Base-by-base conservation (phyloP, 2,329 filamentous ascomycete genomes). In the Botrytis porri region DNA sequence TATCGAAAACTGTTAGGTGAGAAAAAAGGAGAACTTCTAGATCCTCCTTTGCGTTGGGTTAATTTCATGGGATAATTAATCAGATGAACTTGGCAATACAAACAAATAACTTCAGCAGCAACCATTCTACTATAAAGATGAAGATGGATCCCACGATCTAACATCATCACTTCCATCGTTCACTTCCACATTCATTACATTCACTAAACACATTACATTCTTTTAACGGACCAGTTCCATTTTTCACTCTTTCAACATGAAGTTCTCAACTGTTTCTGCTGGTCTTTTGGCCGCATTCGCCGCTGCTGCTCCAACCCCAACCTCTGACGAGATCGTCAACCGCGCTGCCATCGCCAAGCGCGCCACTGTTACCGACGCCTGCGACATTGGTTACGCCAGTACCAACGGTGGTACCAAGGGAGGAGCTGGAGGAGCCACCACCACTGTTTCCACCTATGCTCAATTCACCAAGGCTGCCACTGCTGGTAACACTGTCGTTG, bases 341-440 rank as follows among this genome's bases (percentile, higher is more conserved):
- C 73, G 72, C 37, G 76, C 76, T 25, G 69, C 61, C 16, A 73
- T 77, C 64, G 73, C 32, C 29, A 88, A 88, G 81, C 84, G 87
- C 69, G 84, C 84, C 75, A 81, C 82, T 69, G 73, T 78, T n/a
- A 75, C 76, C n/a, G 77, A 79, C 54, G 70, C 75, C 20, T 74
- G 76, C 25, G 79, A 79, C 43, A 79, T 81, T 63, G 86, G 85
- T 48, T 87, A 85, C 76, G 85, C 83, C 61, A 84, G 82, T 37
- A 76, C 82, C 74, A 86, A 86, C 70, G 85, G 69, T 64, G 69
- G 77, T 43, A 85, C 84, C 1, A 86, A 83, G 20, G 85, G 85
- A 74, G 85, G 85, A 73, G 81, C 82, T 25, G 82, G 81, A 59
- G 85, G 84, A 29, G 77, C 80, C 45, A 82, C 82, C 14, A 84